A percentile compares a stretch with the other conserved stretches of the same genome.
These are phyloP conservation scores for Botrytis byssoidea DNA, from an alignment of 2,329 filamentous ascomycete genomes.

Conservation along the genomic window DNA sequence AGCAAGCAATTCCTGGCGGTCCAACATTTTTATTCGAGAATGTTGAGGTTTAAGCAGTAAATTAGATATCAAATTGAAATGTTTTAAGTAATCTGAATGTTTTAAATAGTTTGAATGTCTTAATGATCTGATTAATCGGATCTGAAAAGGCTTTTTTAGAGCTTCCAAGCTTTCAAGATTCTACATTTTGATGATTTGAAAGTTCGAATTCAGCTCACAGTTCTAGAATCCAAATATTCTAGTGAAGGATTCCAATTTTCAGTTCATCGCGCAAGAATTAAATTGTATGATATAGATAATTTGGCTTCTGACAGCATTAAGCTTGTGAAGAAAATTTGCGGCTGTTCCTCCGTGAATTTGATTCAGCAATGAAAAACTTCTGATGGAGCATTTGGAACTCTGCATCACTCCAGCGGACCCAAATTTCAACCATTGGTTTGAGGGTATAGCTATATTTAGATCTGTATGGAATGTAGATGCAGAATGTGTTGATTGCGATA, in stretches of 20 bases:
- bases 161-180: background rate
- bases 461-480: background rate
- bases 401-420: too few species aligned
- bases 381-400: background rate
- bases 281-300: background rate
- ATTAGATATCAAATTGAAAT: background rate
- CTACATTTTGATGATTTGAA: background rate
- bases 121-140: background rate
- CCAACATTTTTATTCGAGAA: slow-evolving; percentile 88
- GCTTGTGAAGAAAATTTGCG: background rate
- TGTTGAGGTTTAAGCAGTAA: slow-evolving; percentile 44
- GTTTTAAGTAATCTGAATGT: background rate
- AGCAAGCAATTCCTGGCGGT: slow-evolving; percentile 74
- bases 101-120: background rate
- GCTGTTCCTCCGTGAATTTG: background rate
- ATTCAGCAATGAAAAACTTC: background rate
- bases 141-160: background rate
- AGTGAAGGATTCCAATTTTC: background rate
- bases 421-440: background rate
- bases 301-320: background rate
- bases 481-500: background rate
- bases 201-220: background rate
- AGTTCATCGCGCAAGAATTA: background rate
- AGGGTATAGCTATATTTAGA: background rate
- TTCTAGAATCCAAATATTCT: background rate